Base-by-base conservation (phyloP, 1,284 basidiomycete genomes). In the Termitomyces sp. region DNA sequence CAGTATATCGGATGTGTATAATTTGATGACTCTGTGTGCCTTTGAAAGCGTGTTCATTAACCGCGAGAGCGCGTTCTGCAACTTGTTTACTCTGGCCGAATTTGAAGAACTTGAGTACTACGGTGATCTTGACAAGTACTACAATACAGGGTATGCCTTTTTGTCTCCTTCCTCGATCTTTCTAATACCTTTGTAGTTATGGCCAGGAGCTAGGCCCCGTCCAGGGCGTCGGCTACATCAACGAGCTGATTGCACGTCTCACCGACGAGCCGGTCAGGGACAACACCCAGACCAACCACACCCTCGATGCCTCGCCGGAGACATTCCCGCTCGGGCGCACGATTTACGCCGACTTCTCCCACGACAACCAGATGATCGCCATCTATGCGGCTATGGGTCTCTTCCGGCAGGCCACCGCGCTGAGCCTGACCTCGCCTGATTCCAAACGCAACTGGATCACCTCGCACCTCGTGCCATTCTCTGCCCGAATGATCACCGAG, bases 201-300 rank as follows among this genome's bases (percentile, higher is more conserved):
- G 88, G 88, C 5, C 80, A 83, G 60, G 61, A 68, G 1, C 74
- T 89, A 2, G 90, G 89, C 0, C 82, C 74, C 2, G 82, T 90
- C 1, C 88, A 90, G 67, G 88, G 88, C 42, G 86, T 92, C 5
- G 91, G 91, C 3, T 94, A 87, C 65, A 73, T 90, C 62, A 92
- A 92, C 67, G 92, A 94, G 68, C 81, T 94, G 36, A 71, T 94
- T 17, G 88, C 90, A 0, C 81, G 92, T n/a, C 76, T 94, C 30
- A 88, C 83, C 0, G 74, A 76, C 12, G 67, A 69, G 13, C 76
- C 80, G 0, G 84, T 89, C 5, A 66, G 65, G 28, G 90, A 93
- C 69, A 64, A 74, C 52, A 93, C 91, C 0, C 86, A 88, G 62
- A 90, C 87, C 4, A 94, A 94, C 68, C 68, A 70, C n/a, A 94